Evolutionary conservation across 108 stramenopile species (phyloP), one percentile per base, ranked within the genome.

Genomic region (Fragilariopsis cylindrus): DNA sequence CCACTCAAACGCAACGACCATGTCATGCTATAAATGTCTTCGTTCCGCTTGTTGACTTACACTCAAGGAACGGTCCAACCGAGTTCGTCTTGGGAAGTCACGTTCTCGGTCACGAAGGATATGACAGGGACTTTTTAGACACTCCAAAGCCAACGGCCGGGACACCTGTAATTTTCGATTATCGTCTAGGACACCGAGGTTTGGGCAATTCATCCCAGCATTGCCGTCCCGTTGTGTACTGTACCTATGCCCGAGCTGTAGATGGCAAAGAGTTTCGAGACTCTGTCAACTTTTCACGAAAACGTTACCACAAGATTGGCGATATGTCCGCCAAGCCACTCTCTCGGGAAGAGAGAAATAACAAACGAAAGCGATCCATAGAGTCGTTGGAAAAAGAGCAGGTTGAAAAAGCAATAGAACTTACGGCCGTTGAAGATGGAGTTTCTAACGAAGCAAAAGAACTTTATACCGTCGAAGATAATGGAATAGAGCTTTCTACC

Each of bases 21-120:
- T 94, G 92, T 56, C 93, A 94, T 77, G 92, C 92, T 11, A 84
- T 96, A 15, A 96, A 96, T 81, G 96, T 96, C 16, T 96, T 96
- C 76, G 85, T 94, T 40, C 96, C 96, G 3, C 73, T 96, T 47
- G 84, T 96, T 7, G 96, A 96, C 73, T 68, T 89, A 21, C 80
- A 74, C 47, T 75, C 62, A 7, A 72, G 82, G 7, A 91, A 92
- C 65, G 95, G 95, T 9, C 90, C 92, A 9, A 96, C 96, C 7
- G 93, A 96, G 74, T 96, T 96, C 72, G 84, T 87, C 46, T 71
- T 92, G 41, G 96, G 96, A 3, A 85, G 85, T 49, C 96, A 96
- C 80, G 84, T 89, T 72, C 81, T 95, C 48, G 92, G 83, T 18
- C 76, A 89, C 75, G 94, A 93, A 58, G 88, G 83, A 41, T 91